These are phyloP conservation scores for Sporothrix inflata DNA, from an alignment of 2,329 filamentous ascomycete species.

Conservation along the genomic window DNA sequence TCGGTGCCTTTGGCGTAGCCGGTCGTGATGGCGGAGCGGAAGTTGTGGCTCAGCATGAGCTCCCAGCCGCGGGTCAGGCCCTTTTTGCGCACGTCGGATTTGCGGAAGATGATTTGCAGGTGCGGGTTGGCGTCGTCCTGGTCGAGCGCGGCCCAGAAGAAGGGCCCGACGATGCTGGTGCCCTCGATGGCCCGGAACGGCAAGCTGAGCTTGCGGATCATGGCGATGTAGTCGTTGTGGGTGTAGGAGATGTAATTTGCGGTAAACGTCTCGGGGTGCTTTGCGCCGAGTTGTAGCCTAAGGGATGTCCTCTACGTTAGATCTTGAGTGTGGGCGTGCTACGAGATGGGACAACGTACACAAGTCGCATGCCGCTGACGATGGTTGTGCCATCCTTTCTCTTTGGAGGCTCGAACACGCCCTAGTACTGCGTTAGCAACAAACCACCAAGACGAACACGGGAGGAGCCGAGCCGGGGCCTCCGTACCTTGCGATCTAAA, in stretches of 20 bases:
- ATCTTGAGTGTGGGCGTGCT: background rate
- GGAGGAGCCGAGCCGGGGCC: background rate
- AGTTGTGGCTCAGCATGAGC: conserved; percentile 62
- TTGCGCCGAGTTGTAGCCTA: conserved; percentile 60
- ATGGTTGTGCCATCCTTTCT: conserved; percentile 50
- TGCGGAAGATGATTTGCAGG: conserved; percentile 65
- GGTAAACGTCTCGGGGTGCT: conserved; percentile 61
- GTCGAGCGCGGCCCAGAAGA: conserved; percentile 64
- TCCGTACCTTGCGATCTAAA: conserved; percentile 50
- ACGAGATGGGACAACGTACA: conserved; percentile 49
- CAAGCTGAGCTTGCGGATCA: conserved; percentile 59
- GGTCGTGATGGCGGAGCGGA: conserved; percentile 58
- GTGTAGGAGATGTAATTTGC: conserved; percentile 58
- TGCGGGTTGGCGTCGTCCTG: conserved; percentile 60
- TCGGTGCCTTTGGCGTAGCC: conserved; percentile 65
- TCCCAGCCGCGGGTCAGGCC: conserved; percentile 67
- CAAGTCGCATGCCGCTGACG: conserved; percentile 56
- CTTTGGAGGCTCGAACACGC: conserved; percentile 51
- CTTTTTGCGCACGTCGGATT: conserved; percentile 68
- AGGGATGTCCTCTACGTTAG: conserved; percentile 4
- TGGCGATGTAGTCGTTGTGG: conserved; percentile 54
- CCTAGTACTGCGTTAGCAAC: conserved; percentile 15
- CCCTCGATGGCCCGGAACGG: conserved; percentile 63
- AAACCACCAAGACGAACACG: background rate
- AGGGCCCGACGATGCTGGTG: conserved; percentile 62